Evolutionary conservation across 139 green algal species (phyloP).

Genomic region (Coccomyxa sp.): DNA sequence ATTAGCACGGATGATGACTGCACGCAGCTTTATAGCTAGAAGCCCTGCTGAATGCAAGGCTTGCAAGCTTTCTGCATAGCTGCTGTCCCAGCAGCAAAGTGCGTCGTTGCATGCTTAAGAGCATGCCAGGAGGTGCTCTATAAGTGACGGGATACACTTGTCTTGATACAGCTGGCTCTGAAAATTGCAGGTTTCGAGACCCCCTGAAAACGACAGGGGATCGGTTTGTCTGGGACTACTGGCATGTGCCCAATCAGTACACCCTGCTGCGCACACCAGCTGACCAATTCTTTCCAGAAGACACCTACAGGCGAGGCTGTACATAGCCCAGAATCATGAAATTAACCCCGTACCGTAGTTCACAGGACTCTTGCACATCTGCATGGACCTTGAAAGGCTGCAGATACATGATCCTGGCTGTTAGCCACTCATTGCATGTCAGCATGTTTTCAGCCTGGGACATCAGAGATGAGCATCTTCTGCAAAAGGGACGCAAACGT

Average conservation of each 20-base stretch:
- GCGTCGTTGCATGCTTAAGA: background rate
- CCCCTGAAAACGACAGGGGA: slow-evolving; percentile 44
- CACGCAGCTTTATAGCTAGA: background rate
- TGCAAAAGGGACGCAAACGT: too few relatives aligned
- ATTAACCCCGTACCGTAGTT: too few relatives aligned
- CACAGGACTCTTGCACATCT: too few relatives aligned
- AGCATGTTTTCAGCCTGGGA: too few relatives aligned
- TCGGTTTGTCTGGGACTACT: slow-evolving; percentile 69
- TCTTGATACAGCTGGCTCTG: too few relatives aligned
- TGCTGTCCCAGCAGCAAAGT: background rate
- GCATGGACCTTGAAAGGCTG: too few relatives aligned
- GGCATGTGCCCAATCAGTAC: slow-evolving; percentile 73
- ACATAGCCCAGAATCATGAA: too few relatives aligned
- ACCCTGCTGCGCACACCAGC: slow-evolving; percentile 62
- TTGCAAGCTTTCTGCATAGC: background rate
- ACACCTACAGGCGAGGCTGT: background rate
- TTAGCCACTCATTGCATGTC: too few relatives aligned
- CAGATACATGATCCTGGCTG: too few relatives aligned
- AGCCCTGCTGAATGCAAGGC: too few relatives aligned
- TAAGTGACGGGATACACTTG: slow-evolving; percentile 26
- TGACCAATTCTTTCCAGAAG: slow-evolving; percentile 49
- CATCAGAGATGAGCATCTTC: too few relatives aligned
- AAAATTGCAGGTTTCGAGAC: slow-evolving; percentile 23
- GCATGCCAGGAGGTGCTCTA: slow-evolving; percentile 36
- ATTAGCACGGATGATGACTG: background rate